These are phyloP conservation scores for Fraxinus floribunda DNA, from an alignment of 305 asterid genomes.

Conservation along the genomic window DNA sequence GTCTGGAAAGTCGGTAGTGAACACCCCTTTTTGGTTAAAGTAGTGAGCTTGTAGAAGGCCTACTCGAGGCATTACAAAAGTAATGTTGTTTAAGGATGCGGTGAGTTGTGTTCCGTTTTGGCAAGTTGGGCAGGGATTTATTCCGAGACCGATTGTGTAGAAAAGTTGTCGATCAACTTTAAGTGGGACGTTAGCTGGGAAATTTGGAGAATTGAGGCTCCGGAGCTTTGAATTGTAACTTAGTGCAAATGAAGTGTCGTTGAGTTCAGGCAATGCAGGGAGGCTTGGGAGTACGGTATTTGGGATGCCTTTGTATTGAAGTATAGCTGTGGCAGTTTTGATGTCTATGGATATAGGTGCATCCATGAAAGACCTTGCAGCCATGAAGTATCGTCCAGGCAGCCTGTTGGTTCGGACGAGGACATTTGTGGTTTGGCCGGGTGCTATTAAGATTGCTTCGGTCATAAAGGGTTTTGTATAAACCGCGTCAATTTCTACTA, in stretches of 20 bases:
- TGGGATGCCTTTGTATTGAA: slow-evolving; percentile 52
- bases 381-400: slow-evolving; percentile 58
- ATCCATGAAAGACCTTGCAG: slow-evolving; percentile 62
- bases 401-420: slow-evolving; percentile 43
- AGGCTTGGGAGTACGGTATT: slow-evolving; percentile 30
- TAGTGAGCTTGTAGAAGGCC: slow-evolving; percentile 69
- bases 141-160: slow-evolving; percentile 62
- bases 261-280: slow-evolving; percentile 44
- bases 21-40: slow-evolving; percentile 38
- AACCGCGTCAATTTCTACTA: slow-evolving; percentile 65
- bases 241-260: slow-evolving; percentile 44
- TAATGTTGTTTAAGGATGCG: slow-evolving; percentile 66
- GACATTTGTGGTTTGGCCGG: slow-evolving; percentile 72
- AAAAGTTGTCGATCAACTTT: slow-evolving; percentile 54
- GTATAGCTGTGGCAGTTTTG: slow-evolving; percentile 57
- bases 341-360: slow-evolving; percentile 60
- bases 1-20: slow-evolving; percentile 56
- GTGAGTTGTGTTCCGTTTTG: slow-evolving; percentile 52
- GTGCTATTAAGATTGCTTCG: slow-evolving; percentile 50
- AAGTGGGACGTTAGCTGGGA: slow-evolving; percentile 57
- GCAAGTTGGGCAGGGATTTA: slow-evolving; percentile 56
- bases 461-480: slow-evolving; percentile 66
- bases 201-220: slow-evolving; percentile 48
- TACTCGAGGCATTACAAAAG: slow-evolving; percentile 59
- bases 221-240: slow-evolving; percentile 35